Evolutionary conservation across 495 filamentous ascomycete genomes (phyloP), one percentile per base, ranked within the genome.

Genomic region (Hypoxylon trugodes): DNA sequence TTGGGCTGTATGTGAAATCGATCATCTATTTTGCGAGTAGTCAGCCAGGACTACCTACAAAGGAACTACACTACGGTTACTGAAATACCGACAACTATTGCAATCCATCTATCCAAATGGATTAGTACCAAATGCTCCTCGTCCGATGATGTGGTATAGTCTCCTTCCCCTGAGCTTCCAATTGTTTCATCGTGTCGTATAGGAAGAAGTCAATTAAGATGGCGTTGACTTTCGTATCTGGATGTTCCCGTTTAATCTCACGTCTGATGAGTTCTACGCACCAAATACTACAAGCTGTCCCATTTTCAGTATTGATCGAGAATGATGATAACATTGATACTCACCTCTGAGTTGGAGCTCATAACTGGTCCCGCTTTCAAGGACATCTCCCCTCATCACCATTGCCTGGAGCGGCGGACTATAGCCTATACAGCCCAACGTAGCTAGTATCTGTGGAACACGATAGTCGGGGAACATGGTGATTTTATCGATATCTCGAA

Each of bases 391-490:
- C 3, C 75, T 73, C 5, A 83, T 79, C 48, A 98, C 88, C 12
- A 89, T 83, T 9, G 79, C 79, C 8, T 91, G 87, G 16, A 99
- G 74, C 4, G 87, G 82, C 0, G 95, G 95, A 22, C 89, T 91
- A 76, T 93, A 97, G 50, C 81, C 81, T 13, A 99, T 79, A 58
- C 91, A 95, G 30, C 91, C 90, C 21, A 99, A 80, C 19, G 85
- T 82, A 66, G 96, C 83, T 4, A 99, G 84, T 65, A 97, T 97
- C 78, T 98, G 95, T 4, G 95, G 95, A 28, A 99, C 87, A 21
- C 95, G 87, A 71, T 99, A 98, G 78, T 99, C 95, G 81, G 95
- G 93, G 77, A 98, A 99, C 90, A 97, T 97, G 59, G 96, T 99
- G 70, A 99, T 89, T 65, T 90, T 90, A 70, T 92, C 86, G 48